Evolutionary conservation across 108 stramenopile species (phyloP), one percentile per base, ranked within the genome.

Genomic region (Parietichytrium sp.): DNA sequence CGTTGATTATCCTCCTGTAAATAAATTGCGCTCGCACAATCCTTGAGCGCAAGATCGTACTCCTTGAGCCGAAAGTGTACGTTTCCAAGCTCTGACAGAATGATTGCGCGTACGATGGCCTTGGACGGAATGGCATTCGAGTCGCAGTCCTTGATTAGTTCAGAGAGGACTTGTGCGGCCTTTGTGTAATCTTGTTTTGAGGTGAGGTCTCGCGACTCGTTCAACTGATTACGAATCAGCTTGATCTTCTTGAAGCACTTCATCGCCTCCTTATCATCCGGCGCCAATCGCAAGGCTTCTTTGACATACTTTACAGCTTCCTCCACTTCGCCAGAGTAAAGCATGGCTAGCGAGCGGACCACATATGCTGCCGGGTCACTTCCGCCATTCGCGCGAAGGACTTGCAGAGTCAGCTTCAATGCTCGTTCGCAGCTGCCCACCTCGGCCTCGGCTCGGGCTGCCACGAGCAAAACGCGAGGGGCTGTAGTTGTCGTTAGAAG

Each of bases 371-470:
- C 79, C 4, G 51, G 51, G 42, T 52, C 26, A n/a, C 38, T 53
- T 3, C 18, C 16, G n/a, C n/a, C n/a, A 18, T 27, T 42, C 12
- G 79, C 79, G 36, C 79, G 79, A 16, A 80, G 52, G 4, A 80
- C 79, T 42, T 80, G 79, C 16, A 80, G 79, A 4, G 51, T 20
- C 8, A 80, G 79, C 25, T 52, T 50, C 4, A 80, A 52, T 16
- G 49, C 49, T 12, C 79, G 79, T 30, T 80, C 38, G 31, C 51
- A 25, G 29, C 52, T 52, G 2, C 79, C 79, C 4, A 45, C n/a
- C n/a, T 52, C 79, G 16, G 29, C 16, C 79, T 80, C 79, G 20
- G 79, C 51, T 4, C 51, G n/a, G 4, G 79, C 79, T 3, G 79
- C 79, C 38, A 27, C 18, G 7, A 80, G 23, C 27, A 80, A 13